These are phyloP conservation scores for Ligustrum vulgare DNA, from an alignment of 257 asterid species.

Conservation along the genomic window DNA sequence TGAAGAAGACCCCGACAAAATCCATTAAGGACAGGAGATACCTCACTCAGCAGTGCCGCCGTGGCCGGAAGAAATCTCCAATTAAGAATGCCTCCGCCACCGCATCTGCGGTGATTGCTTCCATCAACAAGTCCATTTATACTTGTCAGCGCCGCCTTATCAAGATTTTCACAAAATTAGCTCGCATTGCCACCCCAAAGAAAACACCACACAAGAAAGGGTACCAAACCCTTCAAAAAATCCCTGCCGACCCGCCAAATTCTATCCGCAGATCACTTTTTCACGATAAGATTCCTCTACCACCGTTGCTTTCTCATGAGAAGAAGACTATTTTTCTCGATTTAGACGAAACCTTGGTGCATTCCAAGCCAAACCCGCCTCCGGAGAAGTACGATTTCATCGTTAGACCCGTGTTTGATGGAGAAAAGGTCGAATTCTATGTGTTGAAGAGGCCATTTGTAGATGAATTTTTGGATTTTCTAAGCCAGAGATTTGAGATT, in stretches of 20 bases:
- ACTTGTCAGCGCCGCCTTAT: constrained; percentile 83
- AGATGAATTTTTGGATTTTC: constrained; percentile 59
- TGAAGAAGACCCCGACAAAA: constrained; percentile 77
- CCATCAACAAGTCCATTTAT: constrained; percentile 66
- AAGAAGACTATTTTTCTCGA: constrained; percentile 77
- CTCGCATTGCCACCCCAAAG: constrained; percentile 66
- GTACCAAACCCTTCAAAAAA: constrained; percentile 56
- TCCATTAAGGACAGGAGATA: constrained; percentile 50
- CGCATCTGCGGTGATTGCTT: constrained; percentile 60
- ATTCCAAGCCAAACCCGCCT: constrained; percentile 56
- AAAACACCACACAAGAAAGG: constrained; percentile 62
- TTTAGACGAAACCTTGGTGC: constrained; percentile 86
- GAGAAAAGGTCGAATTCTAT: constrained; percentile 59
- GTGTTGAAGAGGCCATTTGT: constrained; percentile 83
- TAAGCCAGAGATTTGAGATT: constrained; percentile 64
- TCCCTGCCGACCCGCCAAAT: constrained; percentile 25
- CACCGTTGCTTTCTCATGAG: constrained; percentile 36
- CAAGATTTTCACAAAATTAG: constrained; percentile 67
- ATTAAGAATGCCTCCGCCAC: constrained; percentile 54
- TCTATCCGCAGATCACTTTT: constrained; percentile 42
- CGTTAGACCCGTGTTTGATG: constrained; percentile 78
- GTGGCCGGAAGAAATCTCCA: constrained; percentile 58
- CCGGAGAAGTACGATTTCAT: constrained; percentile 77
- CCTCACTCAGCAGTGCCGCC: constrained; percentile 39
- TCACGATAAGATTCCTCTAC: constrained; percentile 40